Evolutionary conservation across 2,329 filamentous ascomycete species (phyloP).

Genomic region (Neonectria ditissima): DNA sequence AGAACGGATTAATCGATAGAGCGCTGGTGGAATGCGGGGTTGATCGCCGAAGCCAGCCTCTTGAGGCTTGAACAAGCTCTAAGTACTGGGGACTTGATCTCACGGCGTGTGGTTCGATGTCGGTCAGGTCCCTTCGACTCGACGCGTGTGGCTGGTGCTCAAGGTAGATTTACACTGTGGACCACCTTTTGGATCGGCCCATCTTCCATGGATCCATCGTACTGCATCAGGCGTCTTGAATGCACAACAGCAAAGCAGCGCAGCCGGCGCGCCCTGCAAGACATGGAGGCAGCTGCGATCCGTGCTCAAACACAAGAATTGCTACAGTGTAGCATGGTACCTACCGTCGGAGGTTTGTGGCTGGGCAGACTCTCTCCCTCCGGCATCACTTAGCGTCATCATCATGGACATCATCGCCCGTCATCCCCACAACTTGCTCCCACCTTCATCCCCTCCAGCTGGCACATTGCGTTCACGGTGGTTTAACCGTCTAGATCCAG

Average conservation of each 20-base stretch:
- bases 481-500: background rate
- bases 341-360: background rate
- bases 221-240: background rate
- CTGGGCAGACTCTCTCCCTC: background rate
- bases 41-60: background rate
- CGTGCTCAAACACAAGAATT: too few relatives aligned
- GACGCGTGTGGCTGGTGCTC: too few relatives aligned
- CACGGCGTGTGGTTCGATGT: too few relatives aligned
- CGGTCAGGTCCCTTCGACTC: background rate
- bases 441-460: background rate
- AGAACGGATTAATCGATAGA: background rate
- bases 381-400: background rate
- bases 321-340: too few relatives aligned
- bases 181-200: background rate
- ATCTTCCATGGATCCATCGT: background rate
- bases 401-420: background rate
- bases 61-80: background rate
- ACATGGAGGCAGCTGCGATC: background rate
- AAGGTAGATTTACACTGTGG: too few relatives aligned
- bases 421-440: background rate
- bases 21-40: conserved; percentile 5
- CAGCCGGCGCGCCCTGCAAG: background rate
- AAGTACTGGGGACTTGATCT: background rate
- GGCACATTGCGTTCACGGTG: conserved; percentile 15
- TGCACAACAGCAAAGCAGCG: background rate